Evolutionary conservation across 441 rosid species (phyloP).

Genomic region (Francoa sonchifolia): DNA sequence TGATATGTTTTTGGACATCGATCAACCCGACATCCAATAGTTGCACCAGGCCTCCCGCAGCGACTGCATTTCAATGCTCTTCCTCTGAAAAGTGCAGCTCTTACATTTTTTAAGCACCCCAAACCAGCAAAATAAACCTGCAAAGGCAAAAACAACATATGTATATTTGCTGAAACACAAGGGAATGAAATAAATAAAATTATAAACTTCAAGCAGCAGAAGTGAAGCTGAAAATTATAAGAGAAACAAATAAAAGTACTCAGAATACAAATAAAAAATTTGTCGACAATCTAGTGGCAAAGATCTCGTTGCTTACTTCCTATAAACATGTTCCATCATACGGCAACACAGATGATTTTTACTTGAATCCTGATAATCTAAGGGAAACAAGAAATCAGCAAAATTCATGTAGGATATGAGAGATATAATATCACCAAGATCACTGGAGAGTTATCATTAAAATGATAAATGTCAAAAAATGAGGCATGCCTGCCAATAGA

Average conservation of each 20-base stretch:
- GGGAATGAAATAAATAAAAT: conserved; percentile 1
- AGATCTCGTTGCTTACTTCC: conserved; percentile 19
- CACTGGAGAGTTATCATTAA: not conserved
- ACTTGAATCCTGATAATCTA: conserved; percentile 9
- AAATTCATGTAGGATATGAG: conserved; percentile 7
- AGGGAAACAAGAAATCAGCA: conserved; percentile 10
- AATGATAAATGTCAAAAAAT: no score
- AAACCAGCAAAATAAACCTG: conserved; percentile 98
- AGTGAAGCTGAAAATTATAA: no score
- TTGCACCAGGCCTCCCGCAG: conserved; percentile 98
- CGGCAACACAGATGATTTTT: conserved; percentile 8
- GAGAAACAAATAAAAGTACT: no score
- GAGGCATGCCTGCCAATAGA: no score
- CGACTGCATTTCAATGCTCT: conserved; percentile 85
- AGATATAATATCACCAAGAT: conserved; percentile 4
- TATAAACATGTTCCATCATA: conserved; percentile 13
- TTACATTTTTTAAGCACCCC: conserved; percentile 84
- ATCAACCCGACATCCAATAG: conserved; percentile 98
- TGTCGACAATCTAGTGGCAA: not conserved
- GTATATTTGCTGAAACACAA: conserved; percentile 8
- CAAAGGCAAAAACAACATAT: conserved; percentile 17
- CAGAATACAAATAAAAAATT: conserved; percentile 5
- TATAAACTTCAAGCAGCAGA: no score
- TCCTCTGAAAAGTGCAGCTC: conserved; percentile 95
- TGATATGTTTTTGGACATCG: conserved; percentile 96